Conservation (phyloP, 2,329 filamentous ascomycete genomes). For the Metarhizium guizhouense region DNA sequence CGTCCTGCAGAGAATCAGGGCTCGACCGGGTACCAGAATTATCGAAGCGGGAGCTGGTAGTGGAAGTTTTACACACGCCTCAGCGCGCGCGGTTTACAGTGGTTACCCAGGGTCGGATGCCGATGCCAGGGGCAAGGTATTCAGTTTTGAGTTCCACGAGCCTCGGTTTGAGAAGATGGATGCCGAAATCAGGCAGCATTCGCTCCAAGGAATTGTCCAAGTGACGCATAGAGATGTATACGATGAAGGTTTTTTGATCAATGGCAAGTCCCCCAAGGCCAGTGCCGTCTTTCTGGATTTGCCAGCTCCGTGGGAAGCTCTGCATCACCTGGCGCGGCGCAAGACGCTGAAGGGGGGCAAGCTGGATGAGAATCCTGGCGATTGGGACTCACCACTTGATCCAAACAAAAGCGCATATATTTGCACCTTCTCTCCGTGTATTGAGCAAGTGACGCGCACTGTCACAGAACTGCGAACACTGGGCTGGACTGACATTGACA, state of each 20-base stretch:
- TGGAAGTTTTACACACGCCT: constrained; percentile 76
- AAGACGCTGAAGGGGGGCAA: constrained; percentile 16
- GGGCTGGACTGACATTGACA: constrained; percentile 86
- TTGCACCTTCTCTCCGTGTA: constrained; percentile 94
- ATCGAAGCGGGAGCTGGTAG: constrained; percentile 79
- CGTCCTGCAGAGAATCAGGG: constrained; percentile 66
- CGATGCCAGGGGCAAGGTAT: constrained; percentile 57
- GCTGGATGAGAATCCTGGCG: constrained; percentile 13
- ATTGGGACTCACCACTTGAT: constrained; percentile 56
- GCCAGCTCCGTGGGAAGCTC: constrained; percentile 71
- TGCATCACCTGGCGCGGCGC: constrained; percentile 62
- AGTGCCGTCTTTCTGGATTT: constrained; percentile 72
- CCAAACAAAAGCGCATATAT: constrained; percentile 65
- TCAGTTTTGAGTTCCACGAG: constrained; percentile 76
- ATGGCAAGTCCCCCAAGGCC: constrained; percentile 51
- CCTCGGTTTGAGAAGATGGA: constrained; percentile 60
- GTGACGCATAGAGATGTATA: constrained; percentile 77
- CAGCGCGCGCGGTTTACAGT: constrained; percentile 66
- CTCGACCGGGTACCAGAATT: constrained; percentile 60
- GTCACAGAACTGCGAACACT: constrained; percentile 69
- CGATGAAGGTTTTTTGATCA: constrained; percentile 59
- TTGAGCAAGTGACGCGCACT: constrained; percentile 88
- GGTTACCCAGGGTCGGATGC: constrained; percentile 46
- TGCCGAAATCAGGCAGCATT: constrained; percentile 61
- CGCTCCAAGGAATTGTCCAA: constrained; percentile 54